A percentile compares a stretch with the other conserved stretches of the same genome.
Conservation (phyloP, 2,329 filamentous ascomycete genomes). For the Fusarium torreyae region DNA sequence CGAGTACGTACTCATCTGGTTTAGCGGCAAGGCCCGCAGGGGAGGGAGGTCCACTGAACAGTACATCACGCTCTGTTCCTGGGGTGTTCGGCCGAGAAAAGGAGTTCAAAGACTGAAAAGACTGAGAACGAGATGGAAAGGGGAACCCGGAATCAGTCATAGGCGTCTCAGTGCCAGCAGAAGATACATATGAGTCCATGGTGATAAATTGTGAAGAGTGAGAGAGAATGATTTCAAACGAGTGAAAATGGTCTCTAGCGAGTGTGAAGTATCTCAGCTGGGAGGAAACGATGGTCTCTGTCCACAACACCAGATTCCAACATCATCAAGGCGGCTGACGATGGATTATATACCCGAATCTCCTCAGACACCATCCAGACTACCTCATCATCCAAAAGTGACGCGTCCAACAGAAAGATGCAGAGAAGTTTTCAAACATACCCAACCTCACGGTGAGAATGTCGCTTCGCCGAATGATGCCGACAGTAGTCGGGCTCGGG, state of each 20-base stretch:
- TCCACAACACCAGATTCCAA: neutral
- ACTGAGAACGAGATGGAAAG: slow-evolving; percentile 4
- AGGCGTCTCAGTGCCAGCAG: slow-evolving; percentile 1
- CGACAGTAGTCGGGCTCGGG: neutral
- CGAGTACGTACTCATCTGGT: slow-evolving; percentile 5
- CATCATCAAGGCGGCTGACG: neutral
- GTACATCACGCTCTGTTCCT: neutral
- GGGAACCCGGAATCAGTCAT: neutral
- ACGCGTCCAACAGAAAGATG: neutral
- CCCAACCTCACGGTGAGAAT: neutral
- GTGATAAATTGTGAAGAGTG: neutral
- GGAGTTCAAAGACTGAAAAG: neutral
- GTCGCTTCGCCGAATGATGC: neutral
- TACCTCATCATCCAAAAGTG: neutral
- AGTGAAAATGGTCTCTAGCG: neutral
- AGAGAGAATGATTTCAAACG: neutral
- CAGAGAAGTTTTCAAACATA: neutral
- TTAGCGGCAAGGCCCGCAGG: neutral
- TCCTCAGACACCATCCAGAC: neutral
- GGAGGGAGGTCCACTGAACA: neutral
- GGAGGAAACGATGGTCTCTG: neutral
- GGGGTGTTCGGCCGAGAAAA: slow-evolving; percentile 7
- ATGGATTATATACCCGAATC: neutral
- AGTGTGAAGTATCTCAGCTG: neutral
- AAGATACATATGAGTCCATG: slow-evolving; percentile 7